Conservation (phyloP, 2,329 filamentous ascomycete genomes). For the Neopestalotiopsis sp. region DNA sequence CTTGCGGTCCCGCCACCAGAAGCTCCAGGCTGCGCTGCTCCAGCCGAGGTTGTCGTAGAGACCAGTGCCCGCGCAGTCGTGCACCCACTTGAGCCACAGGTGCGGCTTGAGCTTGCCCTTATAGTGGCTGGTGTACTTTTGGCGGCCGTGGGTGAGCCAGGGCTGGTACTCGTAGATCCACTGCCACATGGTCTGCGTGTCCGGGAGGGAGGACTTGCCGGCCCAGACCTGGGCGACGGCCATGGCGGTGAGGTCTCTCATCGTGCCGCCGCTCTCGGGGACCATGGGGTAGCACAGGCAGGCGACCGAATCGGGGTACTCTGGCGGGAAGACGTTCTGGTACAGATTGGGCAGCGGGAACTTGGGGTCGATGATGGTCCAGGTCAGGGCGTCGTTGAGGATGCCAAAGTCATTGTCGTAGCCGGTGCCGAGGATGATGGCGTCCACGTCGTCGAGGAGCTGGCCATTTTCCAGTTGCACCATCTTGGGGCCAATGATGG, state of each 20-base stretch:
- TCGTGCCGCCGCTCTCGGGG: conserved; percentile 9
- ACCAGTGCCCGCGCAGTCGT: background rate
- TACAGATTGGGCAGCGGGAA: conserved; percentile 11
- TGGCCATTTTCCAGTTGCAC: conserved; percentile 4
- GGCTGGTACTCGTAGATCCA: conserved; percentile 16
- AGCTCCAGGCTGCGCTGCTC: background rate
- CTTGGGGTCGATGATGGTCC: conserved; percentile 13
- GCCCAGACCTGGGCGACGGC: conserved; percentile 12
- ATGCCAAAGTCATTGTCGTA: conserved; percentile 13
- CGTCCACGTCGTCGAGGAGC: conserved; percentile 6
- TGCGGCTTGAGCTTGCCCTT: conserved; percentile 10
- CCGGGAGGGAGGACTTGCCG: conserved; percentile 5
- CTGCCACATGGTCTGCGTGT: conserved; percentile 6
- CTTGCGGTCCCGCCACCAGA: conserved; percentile 14
- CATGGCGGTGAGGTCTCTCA: conserved; percentile 10
- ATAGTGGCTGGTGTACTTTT: conserved; percentile 9
- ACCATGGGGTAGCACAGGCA: conserved; percentile 15
- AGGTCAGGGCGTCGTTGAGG: conserved; percentile 11
- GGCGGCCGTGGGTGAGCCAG: conserved; percentile 13
- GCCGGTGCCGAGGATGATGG: conserved; percentile 12
- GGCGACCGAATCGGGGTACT: conserved; percentile 11
- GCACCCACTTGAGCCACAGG: conserved; percentile 9
- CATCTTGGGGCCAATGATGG: background rate
- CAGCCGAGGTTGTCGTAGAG: conserved; percentile 12
- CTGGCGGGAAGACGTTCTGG: conserved; percentile 12